Evolutionary conservation across 1,284 basidiomycete species (phyloP), one percentile per base, ranked within the genome.

Genomic region (Pseudozyma hubeiensis): DNA sequence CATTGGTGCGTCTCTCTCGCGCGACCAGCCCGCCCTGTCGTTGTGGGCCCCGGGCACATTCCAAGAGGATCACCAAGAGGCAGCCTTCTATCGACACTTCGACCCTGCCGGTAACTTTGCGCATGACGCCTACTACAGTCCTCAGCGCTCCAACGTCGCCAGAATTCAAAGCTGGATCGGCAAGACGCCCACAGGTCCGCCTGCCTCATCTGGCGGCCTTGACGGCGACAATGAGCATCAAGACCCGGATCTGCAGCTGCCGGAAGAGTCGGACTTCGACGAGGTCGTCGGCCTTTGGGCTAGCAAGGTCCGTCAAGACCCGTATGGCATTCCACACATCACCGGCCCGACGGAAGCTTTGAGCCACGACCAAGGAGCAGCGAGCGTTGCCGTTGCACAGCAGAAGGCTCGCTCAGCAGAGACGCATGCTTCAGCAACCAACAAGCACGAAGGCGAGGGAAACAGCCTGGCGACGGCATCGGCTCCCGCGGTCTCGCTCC

Each of bases 161-260:
- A 52, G 67, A 29, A 70, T 72, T 16, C 69, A 72, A 33, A 66
- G 64, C 56, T 72, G 69, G 69, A 72, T 72, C 41, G 64, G 63
- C 19, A 66, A 72, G 53, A 72, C 63, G 9, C 67, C 67, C 0
- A 60, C 61, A 0, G 67, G 49, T 31, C 60, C 43, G 43, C 60
- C 60, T 41, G 46, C 47, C 30, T 47, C 60, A 33, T 46, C 43
- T 2, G 56, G 56, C 31, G 66, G 40, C 14, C 60, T 69, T 43
- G 65, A 68, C 19, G 54, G 53, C 9, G 46, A 58, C 31, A 43
- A 54, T 3, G 54, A 54, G 14, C 51, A 34, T 34, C 34, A 41
- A 8, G 45, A 52, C 13, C 46, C 56, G 1, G 60, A 30, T 4
- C 5, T 69, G 39, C 33, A 55, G 33, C 19, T 63, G 40, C 52